Conservation (phyloP, 163 green algal species). For the Trebouxia gelatinosa region DNA sequence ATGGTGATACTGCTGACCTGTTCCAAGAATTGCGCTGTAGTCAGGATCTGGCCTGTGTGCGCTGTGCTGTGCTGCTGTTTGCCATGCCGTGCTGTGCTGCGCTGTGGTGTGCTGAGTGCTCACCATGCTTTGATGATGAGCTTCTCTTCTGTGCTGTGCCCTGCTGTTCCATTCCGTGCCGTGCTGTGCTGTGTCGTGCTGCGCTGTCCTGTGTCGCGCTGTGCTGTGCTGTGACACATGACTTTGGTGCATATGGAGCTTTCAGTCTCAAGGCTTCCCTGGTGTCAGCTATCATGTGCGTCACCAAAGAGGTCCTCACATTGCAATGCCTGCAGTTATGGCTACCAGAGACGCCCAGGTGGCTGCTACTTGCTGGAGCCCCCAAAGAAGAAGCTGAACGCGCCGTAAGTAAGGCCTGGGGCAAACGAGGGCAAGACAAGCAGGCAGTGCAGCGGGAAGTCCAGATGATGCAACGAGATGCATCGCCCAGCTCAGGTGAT, state of each 20-base stretch:
- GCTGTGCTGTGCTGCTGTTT: not conserved
- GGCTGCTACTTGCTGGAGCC: too few species aligned
- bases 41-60: conserved; percentile 59
- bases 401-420: too few species aligned
- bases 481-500: too few species aligned
- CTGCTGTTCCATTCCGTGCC: too few species aligned
- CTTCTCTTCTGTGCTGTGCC: too few species aligned
- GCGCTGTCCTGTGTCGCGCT: not conserved
- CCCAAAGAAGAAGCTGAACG: too few species aligned
- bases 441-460: too few species aligned
- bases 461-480: too few species aligned
- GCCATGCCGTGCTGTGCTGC: not conserved
- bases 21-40: conserved; percentile 67
- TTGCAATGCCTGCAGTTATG: not conserved
- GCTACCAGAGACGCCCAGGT: too few species aligned
- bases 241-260: not conserved
- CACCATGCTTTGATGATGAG: too few species aligned
- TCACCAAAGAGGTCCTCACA: not conserved
- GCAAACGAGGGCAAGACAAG: too few species aligned
- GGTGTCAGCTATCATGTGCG: not conserved
- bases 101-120: not conserved
- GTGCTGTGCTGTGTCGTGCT: not conserved
- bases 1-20: conserved; percentile 42
- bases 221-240: not conserved
- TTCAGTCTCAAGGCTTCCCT: not conserved